Conservation (phyloP, 169 alveolate species). For the Plasmodium reichenowi region DNA sequence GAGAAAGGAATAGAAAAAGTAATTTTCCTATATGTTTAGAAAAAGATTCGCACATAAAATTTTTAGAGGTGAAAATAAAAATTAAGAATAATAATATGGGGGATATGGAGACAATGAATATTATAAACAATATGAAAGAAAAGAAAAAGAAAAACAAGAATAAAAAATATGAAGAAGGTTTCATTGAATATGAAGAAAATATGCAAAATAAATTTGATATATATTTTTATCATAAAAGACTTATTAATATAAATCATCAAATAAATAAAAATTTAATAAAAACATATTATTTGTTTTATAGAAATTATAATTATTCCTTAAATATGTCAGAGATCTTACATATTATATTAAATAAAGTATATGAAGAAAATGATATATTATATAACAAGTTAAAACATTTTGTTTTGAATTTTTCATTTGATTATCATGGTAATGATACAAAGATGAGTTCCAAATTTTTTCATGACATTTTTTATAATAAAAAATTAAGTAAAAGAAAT, state of each 20-base stretch:
- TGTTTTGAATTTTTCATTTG: slow-evolving; percentile 2
- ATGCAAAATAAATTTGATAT: slow-evolving; percentile 41
- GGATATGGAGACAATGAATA: no score
- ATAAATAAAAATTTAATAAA: slow-evolving; percentile 47
- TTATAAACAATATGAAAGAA: background rate
- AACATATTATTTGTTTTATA: slow-evolving; percentile 46
- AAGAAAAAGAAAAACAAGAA: background rate
- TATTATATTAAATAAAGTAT: slow-evolving; percentile 26
- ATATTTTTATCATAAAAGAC: slow-evolving; percentile 64
- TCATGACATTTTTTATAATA: background rate
- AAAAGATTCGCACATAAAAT: background rate
- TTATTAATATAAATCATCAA: slow-evolving; percentile 59
- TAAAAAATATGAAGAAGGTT: slow-evolving; percentile 1
- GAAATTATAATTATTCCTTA: slow-evolving; percentile 28
- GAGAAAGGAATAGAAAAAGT: background rate
- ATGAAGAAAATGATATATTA: slow-evolving; percentile 37
- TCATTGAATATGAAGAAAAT: background rate
- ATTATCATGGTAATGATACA: slow-evolving; percentile 5
- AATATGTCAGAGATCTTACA: slow-evolving; percentile 36
- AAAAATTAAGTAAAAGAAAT: background rate
- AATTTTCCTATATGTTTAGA: background rate
- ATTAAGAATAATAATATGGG: background rate
- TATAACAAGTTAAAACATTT: slow-evolving; percentile 9
- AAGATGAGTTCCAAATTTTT: background rate
- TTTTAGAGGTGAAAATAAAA: slow-evolving; percentile 36